These are phyloP conservation scores for Ophiocordyceps sinensis DNA, from an alignment of 2,329 filamentous ascomycete genomes.

Conservation along the genomic window DNA sequence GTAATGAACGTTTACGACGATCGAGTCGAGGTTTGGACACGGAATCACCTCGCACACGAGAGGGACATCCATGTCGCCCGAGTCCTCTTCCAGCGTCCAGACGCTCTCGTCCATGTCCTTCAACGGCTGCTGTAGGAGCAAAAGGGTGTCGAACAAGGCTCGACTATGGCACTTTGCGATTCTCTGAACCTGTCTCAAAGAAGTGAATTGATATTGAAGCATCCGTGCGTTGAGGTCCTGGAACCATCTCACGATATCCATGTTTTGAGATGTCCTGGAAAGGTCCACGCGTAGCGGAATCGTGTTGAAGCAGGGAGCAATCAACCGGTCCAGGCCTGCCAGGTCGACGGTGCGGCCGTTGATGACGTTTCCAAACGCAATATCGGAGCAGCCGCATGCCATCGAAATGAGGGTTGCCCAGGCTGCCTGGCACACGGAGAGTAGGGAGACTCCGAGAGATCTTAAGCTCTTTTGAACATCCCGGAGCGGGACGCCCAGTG, in stretches of 20 bases:
- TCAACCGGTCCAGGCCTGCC: conserved; percentile 51
- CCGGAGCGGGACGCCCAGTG: conserved; percentile 22
- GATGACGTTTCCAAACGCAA: conserved; percentile 81
- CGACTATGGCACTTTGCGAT: conserved; percentile 24
- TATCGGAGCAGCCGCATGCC: conserved; percentile 40
- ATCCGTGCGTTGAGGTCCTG: conserved; percentile 47
- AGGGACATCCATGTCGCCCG: conserved; percentile 57
- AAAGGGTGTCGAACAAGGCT: conserved; percentile 62
- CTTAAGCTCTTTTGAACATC: conserved; percentile 34
- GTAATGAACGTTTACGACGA: conserved; percentile 50
- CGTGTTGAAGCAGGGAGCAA: conserved; percentile 91
- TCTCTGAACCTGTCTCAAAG: conserved; percentile 56
- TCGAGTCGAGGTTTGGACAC: conserved; percentile 28
- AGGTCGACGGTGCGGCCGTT: conserved; percentile 59
- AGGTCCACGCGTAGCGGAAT: conserved; percentile 54
- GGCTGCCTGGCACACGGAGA: conserved; percentile 55
- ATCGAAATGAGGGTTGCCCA: conserved; percentile 54
- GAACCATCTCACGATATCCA: conserved; percentile 42
- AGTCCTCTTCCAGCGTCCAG: conserved; percentile 43
- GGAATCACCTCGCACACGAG: conserved; percentile 64
- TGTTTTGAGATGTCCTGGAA: conserved; percentile 29
- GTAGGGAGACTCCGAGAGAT: conserved; percentile 42
- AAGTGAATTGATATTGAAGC: conserved; percentile 58
- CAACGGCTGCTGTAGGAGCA: conserved; percentile 59
- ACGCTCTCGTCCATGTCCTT: conserved; percentile 39